Percentiles rank a stretch among this genome's conserved stretches.
These are phyloP conservation scores for Ophiosphaerella narmari DNA, from an alignment of 2,329 filamentous ascomycete genomes.

Conservation along the genomic window DNA sequence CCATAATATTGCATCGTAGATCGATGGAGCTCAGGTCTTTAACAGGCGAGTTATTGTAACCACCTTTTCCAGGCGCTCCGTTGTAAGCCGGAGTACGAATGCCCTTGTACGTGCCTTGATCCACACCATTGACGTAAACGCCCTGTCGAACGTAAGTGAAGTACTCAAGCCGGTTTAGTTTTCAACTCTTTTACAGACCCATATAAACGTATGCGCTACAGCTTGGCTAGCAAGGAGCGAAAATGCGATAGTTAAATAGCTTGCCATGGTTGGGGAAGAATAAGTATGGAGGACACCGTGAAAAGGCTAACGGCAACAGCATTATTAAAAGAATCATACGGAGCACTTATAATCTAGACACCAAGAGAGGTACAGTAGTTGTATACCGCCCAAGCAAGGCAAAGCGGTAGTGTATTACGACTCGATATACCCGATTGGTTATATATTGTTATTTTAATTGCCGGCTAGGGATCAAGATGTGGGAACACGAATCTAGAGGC, in stretches of 20 bases:
- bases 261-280: constrained; percentile 11
- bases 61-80: constrained; percentile 37
- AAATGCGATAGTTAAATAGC: constrained; percentile 13
- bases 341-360: background rate
- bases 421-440: constrained; percentile 23
- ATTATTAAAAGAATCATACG: background rate
- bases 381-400: background rate
- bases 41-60: constrained; percentile 49
- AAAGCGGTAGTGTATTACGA: constrained; percentile 12
- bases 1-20: constrained; percentile 48
- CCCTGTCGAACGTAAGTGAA: constrained; percentile 18
- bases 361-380: background rate
- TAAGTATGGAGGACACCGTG: background rate
- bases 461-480: constrained; percentile 2
- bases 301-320: background rate
- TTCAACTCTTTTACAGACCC: constrained; percentile 13
- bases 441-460: constrained; percentile 23
- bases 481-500: constrained; percentile 2
- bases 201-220: constrained; percentile 36
- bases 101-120: constrained; percentile 36
- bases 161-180: background rate
- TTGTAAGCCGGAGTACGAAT: constrained; percentile 42
- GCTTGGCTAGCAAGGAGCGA: constrained; percentile 24
- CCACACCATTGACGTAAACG: constrained; percentile 38
- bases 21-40: constrained; percentile 47